These are phyloP conservation scores for Pelargonium nanum DNA, from an alignment of 345 rosid genomes.

Conservation along the genomic window DNA sequence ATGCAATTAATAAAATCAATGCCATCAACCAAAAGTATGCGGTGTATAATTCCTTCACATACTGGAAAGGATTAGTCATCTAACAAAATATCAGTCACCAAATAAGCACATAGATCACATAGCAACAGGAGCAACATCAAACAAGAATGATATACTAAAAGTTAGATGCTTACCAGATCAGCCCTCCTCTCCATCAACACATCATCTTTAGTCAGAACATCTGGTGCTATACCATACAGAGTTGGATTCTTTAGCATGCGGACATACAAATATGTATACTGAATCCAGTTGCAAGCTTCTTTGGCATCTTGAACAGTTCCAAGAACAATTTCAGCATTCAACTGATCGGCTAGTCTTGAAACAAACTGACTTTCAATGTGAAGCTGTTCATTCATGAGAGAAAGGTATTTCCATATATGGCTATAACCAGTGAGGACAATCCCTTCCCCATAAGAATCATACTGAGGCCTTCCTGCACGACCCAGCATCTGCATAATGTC, in stretches of 20 bases:
- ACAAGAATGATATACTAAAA: background rate
- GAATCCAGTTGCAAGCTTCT: conserved; percentile 97
- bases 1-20: background rate
- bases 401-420: conserved; percentile 81
- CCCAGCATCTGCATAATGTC: conserved; percentile 99
- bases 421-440: conserved; percentile 90
- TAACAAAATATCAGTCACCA: background rate
- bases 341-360: conserved; percentile 91
- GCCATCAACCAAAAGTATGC: background rate
- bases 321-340: conserved; percentile 97
- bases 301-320: conserved; percentile 93
- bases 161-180: conserved; percentile 58
- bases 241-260: conserved; percentile 85
- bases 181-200: conserved; percentile 89
- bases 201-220: conserved; percentile 61
- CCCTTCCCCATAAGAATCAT: conserved; percentile 86
- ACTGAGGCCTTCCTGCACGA: conserved; percentile 98
- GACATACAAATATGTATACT: conserved; percentile 72
- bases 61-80: background rate
- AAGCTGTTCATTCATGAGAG: conserved; percentile 94
- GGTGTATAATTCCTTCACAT: background rate
- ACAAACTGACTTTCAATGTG: conserved; percentile 96
- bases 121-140: background rate
- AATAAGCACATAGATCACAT: background rate
- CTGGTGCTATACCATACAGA: conserved; percentile 77